Conservation (phyloP, 2,329 filamentous ascomycete species). For the Cladorrhinum sp. region DNA sequence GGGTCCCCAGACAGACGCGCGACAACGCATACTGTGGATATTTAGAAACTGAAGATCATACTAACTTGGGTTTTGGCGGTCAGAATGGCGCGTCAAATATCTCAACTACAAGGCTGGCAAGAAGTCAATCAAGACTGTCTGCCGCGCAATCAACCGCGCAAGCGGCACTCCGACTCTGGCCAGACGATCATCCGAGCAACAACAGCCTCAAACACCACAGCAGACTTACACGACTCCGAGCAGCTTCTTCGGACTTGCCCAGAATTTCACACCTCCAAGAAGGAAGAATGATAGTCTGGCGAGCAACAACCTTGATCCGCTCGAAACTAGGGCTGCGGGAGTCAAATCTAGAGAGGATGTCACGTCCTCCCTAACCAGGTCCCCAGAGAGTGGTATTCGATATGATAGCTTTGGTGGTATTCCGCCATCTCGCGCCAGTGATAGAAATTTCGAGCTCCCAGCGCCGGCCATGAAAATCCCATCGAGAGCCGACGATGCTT, state of each 20-base stretch:
- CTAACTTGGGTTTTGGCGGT: conserved; percentile 6
- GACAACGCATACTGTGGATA: conserved; percentile 2
- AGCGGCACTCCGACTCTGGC: conserved; percentile 48
- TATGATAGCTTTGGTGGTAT: conserved; percentile 52
- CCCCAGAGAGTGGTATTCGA: conserved; percentile 38
- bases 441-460: conserved; percentile 49
- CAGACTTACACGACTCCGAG: conserved; percentile 22
- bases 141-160: conserved; percentile 65
- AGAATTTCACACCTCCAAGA: conserved; percentile 18
- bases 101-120: conserved; percentile 94
- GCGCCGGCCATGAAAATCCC: conserved; percentile 49
- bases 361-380: conserved; percentile 35
- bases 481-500: conserved; percentile 29
- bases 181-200: conserved; percentile 27
- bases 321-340: conserved; percentile 27
- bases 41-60: background rate
- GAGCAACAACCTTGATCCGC: background rate
- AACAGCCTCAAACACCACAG: conserved; percentile 27
- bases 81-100: conserved; percentile 91
- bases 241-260: conserved; percentile 16
- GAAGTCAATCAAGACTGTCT: conserved; percentile 84
- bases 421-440: conserved; percentile 37
- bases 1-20: background rate
- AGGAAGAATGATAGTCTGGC: background rate
- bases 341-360: background rate